A percentile compares a stretch with the other conserved stretches of the same genome.
Evolutionary conservation across 2,329 filamentous ascomycete genomes (phyloP).

Genomic region (Lasiodiplodia hormozganensis): DNA sequence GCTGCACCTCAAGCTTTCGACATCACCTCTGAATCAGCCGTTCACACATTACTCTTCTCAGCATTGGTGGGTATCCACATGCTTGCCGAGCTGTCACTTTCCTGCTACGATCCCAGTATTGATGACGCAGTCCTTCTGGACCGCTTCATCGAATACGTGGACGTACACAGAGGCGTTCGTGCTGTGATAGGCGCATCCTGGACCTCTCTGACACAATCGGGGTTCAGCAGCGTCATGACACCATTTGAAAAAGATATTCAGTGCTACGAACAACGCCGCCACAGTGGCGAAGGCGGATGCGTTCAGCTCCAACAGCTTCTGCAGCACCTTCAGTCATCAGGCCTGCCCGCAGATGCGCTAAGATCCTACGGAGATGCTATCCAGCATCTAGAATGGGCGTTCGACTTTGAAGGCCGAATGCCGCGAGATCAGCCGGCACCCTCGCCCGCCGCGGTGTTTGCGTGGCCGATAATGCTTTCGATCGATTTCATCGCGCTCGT

Average conservation of each 20-base stretch:
- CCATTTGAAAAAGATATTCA: background rate
- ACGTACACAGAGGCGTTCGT: background rate
- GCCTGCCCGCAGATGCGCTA: too few species aligned
- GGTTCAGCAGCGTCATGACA: background rate
- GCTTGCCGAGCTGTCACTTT: background rate
- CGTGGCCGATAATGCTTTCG: background rate
- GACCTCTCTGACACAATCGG: background rate
- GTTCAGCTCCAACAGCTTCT: background rate
- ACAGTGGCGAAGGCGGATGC: background rate
- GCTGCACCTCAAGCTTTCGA: background rate
- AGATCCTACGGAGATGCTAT: background rate
- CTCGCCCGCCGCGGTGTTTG: background rate
- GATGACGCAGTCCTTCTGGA: background rate
- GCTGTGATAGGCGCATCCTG: background rate
- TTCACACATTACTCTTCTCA: background rate
- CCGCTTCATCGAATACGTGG: background rate
- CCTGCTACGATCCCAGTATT: background rate
- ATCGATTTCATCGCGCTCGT: background rate
- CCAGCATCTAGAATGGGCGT: background rate
- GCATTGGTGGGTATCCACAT: background rate
- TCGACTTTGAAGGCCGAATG: background rate
- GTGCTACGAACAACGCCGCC: background rate
- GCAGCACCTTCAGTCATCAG: background rate
- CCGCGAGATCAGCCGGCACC: background rate
- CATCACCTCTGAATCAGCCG: background rate